Base-by-base conservation (phyloP, 2,329 filamentous ascomycete species). In the Trichophyton equinum region DNA sequence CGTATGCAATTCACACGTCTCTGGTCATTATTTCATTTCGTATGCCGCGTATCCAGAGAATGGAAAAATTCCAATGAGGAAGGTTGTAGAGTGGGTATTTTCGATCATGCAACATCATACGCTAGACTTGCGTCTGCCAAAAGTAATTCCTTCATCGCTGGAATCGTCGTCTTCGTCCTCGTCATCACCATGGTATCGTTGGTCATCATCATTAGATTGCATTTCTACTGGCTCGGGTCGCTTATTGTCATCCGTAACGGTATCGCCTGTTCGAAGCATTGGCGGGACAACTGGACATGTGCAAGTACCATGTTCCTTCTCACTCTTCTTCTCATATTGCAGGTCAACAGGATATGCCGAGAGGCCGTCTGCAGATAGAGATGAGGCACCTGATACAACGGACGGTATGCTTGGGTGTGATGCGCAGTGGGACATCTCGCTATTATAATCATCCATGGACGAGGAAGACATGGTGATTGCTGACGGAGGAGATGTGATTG, bases 361-460 rank as follows among this genome's bases (percentile, higher is more conserved):
- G 11, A 67, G 66, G 0, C 71, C 70, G 59, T 77, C 75, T 6
- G 71, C 73, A 9, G 75, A 77, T 27, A 77, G 70, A 22, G 76
- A 78, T 0, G 76, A 78, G 11, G 75, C 76, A 30, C 74, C 75
- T 0, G 76, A 78, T 15, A 75, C 65, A 15, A 76, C 74, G 9
- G 76, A 75, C 3, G 75, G 75, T 38, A 78, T 76, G 64, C 76
- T 78, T 3, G 75, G 76, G 63, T 78, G 75, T 7, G 76, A 78
- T 46, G 75, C 74, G 65, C 74, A 77, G 58, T 77, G 75, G 30
- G 76, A 77, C 67, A 78, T 77, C 58, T 75, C 76, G 56, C 76
- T 78, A 38, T 72, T 73, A 49, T 71, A 75, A 59, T 77, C 75
- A 59, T 75, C 76, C 38, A 73, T 72, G n/a, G 75, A 75, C 1